Percentiles rank a stretch among this genome's conserved stretches.
These are phyloP conservation scores for Golubevia pallescens DNA, from an alignment of 1,284 basidiomycete genomes.

Conservation along the genomic window DNA sequence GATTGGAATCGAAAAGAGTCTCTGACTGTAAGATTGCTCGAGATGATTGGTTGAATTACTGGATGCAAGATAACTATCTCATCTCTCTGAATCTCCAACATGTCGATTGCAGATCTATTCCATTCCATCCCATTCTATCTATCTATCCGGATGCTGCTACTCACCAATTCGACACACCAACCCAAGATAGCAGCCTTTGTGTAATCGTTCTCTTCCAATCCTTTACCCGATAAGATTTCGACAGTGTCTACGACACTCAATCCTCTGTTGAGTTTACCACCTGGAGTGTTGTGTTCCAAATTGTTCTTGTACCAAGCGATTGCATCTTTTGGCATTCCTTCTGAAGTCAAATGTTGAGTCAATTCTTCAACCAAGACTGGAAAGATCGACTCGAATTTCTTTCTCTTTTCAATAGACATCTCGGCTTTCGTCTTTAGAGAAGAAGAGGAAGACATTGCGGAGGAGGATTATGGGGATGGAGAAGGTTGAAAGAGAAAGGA, in stretches of 20 bases:
- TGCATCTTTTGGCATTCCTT: constrained; percentile 53
- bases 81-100: no score
- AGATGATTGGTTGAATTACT: no score
- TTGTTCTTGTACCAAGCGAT: constrained; percentile 55
- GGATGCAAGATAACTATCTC: no score
- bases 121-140: no score
- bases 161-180: constrained; percentile 92
- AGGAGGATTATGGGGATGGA: no score
- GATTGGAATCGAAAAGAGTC: no score
- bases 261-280: constrained; percentile 90
- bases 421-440: constrained; percentile 18
- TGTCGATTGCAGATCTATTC: neutral
- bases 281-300: neutral
- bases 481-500: no score
- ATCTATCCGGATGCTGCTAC: constrained; percentile 58
- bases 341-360: constrained; percentile 34
- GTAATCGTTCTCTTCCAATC: constrained; percentile 81
- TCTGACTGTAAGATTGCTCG: no score
- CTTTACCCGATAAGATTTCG: constrained; percentile 79
- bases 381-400: constrained; percentile 58
- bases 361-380: constrained; percentile 54
- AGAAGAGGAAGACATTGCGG: no score
- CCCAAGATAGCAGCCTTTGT: constrained; percentile 86
- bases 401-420: constrained; percentile 48
- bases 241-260: constrained; percentile 92